These are phyloP conservation scores for Mallotus nudiflorus DNA, from an alignment of 345 rosid species.

Conservation along the genomic window DNA sequence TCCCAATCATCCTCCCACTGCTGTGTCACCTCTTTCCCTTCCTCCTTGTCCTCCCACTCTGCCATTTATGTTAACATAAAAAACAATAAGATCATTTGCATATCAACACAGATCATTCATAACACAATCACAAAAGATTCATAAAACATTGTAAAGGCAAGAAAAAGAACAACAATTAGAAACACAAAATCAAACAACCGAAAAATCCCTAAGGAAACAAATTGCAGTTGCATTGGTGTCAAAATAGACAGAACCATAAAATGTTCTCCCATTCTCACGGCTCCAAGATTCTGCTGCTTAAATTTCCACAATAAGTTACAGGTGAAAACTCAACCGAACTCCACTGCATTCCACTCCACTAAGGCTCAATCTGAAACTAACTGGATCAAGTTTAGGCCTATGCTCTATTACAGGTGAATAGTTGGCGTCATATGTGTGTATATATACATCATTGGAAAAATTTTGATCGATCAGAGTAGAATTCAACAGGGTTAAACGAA, in stretches of 20 bases:
- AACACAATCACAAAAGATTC: not conserved
- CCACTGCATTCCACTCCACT: too few species aligned
- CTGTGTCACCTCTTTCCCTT: slow-evolving; percentile 68
- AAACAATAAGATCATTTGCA: slow-evolving; percentile 1
- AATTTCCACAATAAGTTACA: too few species aligned
- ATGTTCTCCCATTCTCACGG: not conserved
- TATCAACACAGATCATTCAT: not conserved
- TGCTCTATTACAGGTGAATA: too few species aligned
- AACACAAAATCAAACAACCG: not conserved
- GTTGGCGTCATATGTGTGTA: too few species aligned
- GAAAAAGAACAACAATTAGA: not conserved
- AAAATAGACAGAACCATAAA: not conserved
- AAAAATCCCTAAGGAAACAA: not conserved
- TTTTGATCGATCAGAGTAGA: too few species aligned
- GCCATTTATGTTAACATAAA: slow-evolving; percentile 11
- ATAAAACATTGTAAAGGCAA: not conserved
- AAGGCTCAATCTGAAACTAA: too few species aligned
- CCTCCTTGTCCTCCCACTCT: slow-evolving; percentile 83
- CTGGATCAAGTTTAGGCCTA: too few species aligned
- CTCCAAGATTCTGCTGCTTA: not conserved
- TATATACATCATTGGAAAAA: too few species aligned
- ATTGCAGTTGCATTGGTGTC: not conserved
- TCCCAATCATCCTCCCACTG: slow-evolving; percentile 99
- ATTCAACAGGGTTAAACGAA: too few species aligned
- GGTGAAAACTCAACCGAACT: too few species aligned